Conservation (phyloP, 208 protist species). For the Phytomonas sp. region DNA sequence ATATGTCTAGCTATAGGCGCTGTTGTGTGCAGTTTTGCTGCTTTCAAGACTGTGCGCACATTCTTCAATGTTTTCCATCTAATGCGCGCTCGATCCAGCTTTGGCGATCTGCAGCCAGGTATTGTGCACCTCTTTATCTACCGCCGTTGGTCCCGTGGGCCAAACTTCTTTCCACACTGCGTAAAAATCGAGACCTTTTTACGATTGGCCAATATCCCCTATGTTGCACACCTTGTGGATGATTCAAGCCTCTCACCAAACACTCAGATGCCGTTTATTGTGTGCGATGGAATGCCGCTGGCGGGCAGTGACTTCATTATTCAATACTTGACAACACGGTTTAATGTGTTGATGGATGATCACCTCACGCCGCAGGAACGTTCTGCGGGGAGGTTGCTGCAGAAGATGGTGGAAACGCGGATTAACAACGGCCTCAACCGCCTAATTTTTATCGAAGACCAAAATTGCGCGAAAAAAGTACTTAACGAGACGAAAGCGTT, state of each 20-base stretch:
- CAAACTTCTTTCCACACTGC: slow-evolving; percentile 59
- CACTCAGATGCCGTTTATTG: slow-evolving; percentile 50
- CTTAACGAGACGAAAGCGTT: slow-evolving; percentile 47
- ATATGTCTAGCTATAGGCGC: slow-evolving; percentile 20
- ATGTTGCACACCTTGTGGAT: slow-evolving; percentile 60
- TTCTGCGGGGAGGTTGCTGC: slow-evolving; percentile 34
- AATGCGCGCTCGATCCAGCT: slow-evolving; percentile 18
- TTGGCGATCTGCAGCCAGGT: slow-evolving; percentile 39
- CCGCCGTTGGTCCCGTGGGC: slow-evolving; percentile 62
- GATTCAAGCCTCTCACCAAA: slow-evolving; percentile 47
- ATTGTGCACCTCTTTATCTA: slow-evolving; percentile 61
- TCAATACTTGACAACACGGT: slow-evolving; percentile 43
- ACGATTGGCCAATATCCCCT: slow-evolving; percentile 59
- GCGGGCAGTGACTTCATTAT: slow-evolving; percentile 53
- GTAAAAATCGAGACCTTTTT: slow-evolving; percentile 66
- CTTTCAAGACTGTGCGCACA: slow-evolving; percentile 21
- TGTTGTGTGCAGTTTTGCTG: slow-evolving; percentile 21
- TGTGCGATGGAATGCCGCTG: slow-evolving; percentile 40
- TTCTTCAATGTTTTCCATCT: slow-evolving; percentile 16
- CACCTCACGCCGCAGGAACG: slow-evolving; percentile 39
- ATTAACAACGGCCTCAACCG: slow-evolving; percentile 64
- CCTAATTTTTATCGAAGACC: slow-evolving; percentile 44
- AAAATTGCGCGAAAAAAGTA: slow-evolving; percentile 42
- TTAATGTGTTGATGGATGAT: slow-evolving; percentile 39
- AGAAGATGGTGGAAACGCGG: slow-evolving; percentile 50